phyloP scores from a whole-genome alignment of 306 rosid genomes.

The Gillenia trifoliata region DNA sequence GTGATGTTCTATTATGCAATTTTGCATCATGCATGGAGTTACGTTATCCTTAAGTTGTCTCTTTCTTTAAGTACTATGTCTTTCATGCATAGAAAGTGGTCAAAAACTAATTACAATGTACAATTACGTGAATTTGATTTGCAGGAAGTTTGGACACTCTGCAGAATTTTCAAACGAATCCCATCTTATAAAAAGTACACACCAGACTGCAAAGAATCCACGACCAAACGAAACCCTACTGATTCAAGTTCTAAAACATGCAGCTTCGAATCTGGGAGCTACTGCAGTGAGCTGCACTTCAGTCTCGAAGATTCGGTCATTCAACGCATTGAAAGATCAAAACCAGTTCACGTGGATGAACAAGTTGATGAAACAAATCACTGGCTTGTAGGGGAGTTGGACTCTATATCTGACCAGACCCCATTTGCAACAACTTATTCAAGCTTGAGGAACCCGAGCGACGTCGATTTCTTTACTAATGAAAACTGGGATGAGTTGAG shows the following conservation, averaged over 20 bases:
- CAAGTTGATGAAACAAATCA: conserved; percentile 22
- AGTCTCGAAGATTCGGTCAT: conserved; percentile 31
- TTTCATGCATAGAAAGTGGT: too few relatives aligned
- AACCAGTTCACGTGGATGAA: conserved; percentile 8
- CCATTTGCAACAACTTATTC: conserved; percentile 30
- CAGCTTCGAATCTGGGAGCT: conserved; percentile 48
- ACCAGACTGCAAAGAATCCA: conserved; percentile 34
- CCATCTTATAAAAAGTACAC: conserved; percentile 53
- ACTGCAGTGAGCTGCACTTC: conserved; percentile 22
- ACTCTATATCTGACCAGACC: conserved; percentile 11
- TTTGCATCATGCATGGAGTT: too few relatives aligned
- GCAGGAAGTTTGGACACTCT: conserved; percentile 96
- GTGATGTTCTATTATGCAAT: too few relatives aligned
- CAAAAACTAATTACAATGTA: neutral
- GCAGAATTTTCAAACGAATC: conserved; percentile 75
- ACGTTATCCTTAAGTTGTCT: too few relatives aligned
- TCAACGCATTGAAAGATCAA: conserved; percentile 35
- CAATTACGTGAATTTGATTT: neutral
- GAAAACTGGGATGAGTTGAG: conserved; percentile 73
- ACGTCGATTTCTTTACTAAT: conserved; percentile 34
- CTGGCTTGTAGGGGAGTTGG: conserved; percentile 17
- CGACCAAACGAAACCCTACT: conserved; percentile 14
- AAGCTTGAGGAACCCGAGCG: conserved; percentile 36
- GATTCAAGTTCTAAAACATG: conserved; percentile 50
- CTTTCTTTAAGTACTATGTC: too few relatives aligned